Percentiles rank a stretch among this genome's conserved stretches.
phyloP scores from a whole-genome alignment of 1,139 yeast genomes.

The Hansenula sp. region DNA sequence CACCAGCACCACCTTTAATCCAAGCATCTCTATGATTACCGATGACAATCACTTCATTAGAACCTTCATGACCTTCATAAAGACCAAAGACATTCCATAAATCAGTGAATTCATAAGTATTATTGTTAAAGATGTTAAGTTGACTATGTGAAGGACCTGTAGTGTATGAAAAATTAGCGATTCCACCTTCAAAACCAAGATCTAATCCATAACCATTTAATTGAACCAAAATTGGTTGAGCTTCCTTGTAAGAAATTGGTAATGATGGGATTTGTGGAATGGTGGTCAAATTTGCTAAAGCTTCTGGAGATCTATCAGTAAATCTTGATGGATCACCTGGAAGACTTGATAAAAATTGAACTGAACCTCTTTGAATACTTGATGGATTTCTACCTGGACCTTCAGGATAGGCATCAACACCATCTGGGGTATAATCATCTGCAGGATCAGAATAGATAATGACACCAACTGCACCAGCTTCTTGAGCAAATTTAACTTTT shows the following conservation, averaged over 20 bases:
- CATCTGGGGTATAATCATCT: slow-evolving; percentile 54
- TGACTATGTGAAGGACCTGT: slow-evolving; percentile 56
- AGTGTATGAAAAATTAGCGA: slow-evolving; percentile 44
- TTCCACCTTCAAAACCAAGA: slow-evolving; percentile 32
- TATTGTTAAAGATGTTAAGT: slow-evolving; percentile 49
- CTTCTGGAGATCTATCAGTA: slow-evolving; percentile 78
- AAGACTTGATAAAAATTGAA: slow-evolving; percentile 64
- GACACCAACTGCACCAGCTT: slow-evolving; percentile 56
- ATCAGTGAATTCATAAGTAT: slow-evolving; percentile 55
- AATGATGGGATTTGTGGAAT: slow-evolving; percentile 62
- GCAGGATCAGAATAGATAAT: slow-evolving; percentile 63
- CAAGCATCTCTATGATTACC: slow-evolving; percentile 76
- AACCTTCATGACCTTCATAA: slow-evolving; percentile 46
- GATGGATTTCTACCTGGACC: slow-evolving; percentile 71
- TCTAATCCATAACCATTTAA: slow-evolving; percentile 52
- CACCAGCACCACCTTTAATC: slow-evolving; percentile 71
- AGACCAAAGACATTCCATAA: slow-evolving; percentile 55
- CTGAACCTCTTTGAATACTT: slow-evolving; percentile 79
- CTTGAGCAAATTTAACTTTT: slow-evolving; percentile 65
- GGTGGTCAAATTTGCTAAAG: slow-evolving; percentile 42
- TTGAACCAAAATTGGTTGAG: slow-evolving; percentile 47
- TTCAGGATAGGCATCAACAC: slow-evolving; percentile 53
- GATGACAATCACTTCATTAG: slow-evolving; percentile 48
- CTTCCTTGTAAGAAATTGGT: slow-evolving; percentile 57
- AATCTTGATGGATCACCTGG: slow-evolving; percentile 82